Conservation (phyloP, 176 grass and related monocot genomes). For the Carex kokanica region DNA sequence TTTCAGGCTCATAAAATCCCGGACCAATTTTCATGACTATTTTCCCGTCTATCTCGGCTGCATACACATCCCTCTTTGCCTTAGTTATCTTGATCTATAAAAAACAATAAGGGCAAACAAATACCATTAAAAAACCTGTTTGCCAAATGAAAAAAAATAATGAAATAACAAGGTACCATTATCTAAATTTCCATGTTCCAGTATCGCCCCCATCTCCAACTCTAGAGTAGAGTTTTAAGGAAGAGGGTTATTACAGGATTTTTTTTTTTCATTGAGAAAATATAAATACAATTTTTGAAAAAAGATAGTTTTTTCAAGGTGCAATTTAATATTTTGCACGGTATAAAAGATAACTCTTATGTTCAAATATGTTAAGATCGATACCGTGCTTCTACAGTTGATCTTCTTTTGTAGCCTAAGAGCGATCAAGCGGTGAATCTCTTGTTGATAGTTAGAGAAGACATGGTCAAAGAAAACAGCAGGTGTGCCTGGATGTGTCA, state of each 20-base stretch:
- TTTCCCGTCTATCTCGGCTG: slow-evolving; percentile 71
- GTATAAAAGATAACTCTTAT: neutral
- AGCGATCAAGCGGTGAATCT: slow-evolving; percentile 67
- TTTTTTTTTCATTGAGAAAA: neutral
- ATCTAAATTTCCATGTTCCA: neutral
- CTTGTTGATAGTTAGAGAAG: slow-evolving; percentile 71
- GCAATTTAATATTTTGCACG: neutral
- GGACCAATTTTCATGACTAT: slow-evolving; percentile 74
- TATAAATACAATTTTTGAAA: neutral
- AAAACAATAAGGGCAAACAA: slow-evolving; percentile 13
- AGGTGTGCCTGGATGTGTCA: slow-evolving; percentile 95
- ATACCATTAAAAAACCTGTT: neutral
- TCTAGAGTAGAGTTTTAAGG: neutral
- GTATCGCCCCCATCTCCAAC: neutral
- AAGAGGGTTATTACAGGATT: neutral
- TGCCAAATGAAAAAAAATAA: neutral
- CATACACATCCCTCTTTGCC: slow-evolving; percentile 76
- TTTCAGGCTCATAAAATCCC: slow-evolving; percentile 67
- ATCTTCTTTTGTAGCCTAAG: slow-evolving; percentile 52
- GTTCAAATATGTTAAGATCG: neutral
- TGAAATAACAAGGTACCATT: neutral
- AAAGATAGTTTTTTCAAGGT: neutral
- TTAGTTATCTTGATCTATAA: slow-evolving; percentile 78
- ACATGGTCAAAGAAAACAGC: slow-evolving; percentile 91
- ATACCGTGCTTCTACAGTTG: slow-evolving; percentile 87